Percentiles rank a stretch among this genome's conserved stretches.
Evolutionary conservation across 352 stramenopile species (phyloP).

Genomic region (Phytophthora crassamura): DNA sequence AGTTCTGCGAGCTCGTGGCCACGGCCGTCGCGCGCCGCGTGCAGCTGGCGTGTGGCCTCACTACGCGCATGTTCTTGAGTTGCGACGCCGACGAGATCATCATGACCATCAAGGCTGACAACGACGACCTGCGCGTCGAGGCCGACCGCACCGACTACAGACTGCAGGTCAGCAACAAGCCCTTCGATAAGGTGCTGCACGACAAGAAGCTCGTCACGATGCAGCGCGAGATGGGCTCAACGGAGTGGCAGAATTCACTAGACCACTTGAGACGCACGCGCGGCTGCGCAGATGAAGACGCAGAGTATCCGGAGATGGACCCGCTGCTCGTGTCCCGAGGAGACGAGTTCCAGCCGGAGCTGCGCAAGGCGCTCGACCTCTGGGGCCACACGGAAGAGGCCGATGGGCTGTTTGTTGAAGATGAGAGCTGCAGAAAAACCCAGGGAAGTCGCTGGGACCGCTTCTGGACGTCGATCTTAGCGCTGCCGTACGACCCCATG

Average conservation of each 20-base stretch:
- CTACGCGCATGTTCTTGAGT: slow-evolving; percentile 83
- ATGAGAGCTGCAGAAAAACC: slow-evolving; percentile 46
- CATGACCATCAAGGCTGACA: slow-evolving; percentile 82
- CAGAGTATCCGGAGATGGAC: slow-evolving; percentile 74
- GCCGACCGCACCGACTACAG: slow-evolving; percentile 76
- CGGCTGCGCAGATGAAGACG: slow-evolving; percentile 39
- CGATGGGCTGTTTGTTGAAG: slow-evolving; percentile 65
- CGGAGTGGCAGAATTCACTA: slow-evolving; percentile 54
- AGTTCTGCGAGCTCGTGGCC: slow-evolving; percentile 77
- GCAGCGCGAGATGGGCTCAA: slow-evolving; percentile 58
- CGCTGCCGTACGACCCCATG: slow-evolving; percentile 71
- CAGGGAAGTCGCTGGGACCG: slow-evolving; percentile 28
- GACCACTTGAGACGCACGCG: slow-evolving; percentile 66
- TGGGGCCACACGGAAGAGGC: slow-evolving; percentile 84
- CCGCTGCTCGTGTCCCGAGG: slow-evolving; percentile 70
- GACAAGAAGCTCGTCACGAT: slow-evolving; percentile 58
- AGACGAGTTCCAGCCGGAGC: slow-evolving; percentile 66
- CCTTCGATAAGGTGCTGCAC: slow-evolving; percentile 67
- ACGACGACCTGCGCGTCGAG: slow-evolving; percentile 75
- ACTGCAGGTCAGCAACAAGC: slow-evolving; percentile 78
- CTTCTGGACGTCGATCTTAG: slow-evolving; percentile 69
- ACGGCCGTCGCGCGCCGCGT: slow-evolving; percentile 68
- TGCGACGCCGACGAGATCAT: slow-evolving; percentile 81
- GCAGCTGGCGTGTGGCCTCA: slow-evolving; percentile 80
- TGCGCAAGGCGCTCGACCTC: slow-evolving; percentile 55